Conservation (phyloP, 1,139 yeast genomes). For the Ashbya aceris region DNA sequence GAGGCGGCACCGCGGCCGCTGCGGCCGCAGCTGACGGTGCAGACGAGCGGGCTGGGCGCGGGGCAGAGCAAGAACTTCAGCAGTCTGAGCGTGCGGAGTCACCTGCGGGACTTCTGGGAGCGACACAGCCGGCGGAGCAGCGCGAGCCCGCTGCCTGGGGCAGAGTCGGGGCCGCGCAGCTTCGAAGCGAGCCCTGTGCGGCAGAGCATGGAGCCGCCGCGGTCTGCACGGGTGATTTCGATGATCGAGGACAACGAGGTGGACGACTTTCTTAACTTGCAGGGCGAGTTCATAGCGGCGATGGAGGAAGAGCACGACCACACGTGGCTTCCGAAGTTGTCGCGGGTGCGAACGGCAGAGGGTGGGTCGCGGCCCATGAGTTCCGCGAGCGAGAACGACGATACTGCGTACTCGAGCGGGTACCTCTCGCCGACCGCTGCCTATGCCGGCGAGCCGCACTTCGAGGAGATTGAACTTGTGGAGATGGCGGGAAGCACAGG, state of each 20-base stretch:
- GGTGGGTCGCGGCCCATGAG: neutral
- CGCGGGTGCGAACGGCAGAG: conserved; percentile 1
- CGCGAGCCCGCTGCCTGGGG: neutral
- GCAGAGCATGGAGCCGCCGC: conserved; percentile 1
- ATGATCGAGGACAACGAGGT: conserved; percentile 24
- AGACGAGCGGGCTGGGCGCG: neutral
- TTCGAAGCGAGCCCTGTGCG: neutral
- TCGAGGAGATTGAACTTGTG: conserved; percentile 3
- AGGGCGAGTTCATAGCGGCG: conserved; percentile 24
- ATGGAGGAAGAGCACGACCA: conserved; percentile 18
- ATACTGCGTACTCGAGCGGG: neutral
- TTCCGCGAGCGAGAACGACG: conserved; percentile 1
- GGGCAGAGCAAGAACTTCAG: neutral
- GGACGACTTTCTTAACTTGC: conserved; percentile 27
- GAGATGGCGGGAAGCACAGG: neutral
- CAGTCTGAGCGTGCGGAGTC: neutral
- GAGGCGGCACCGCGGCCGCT: too few relatives aligned
- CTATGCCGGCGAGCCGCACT: neutral
- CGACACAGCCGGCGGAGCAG: neutral
- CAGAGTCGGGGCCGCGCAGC: neutral
- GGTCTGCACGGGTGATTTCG: conserved; percentile 6
- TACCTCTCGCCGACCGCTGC: neutral
- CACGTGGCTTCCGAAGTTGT: conserved; percentile 25
- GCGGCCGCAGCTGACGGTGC: neutral
- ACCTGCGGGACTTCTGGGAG: neutral